Conservation (phyloP, 2,329 filamentous ascomycete species). For the Pyrenophora graminea region DNA sequence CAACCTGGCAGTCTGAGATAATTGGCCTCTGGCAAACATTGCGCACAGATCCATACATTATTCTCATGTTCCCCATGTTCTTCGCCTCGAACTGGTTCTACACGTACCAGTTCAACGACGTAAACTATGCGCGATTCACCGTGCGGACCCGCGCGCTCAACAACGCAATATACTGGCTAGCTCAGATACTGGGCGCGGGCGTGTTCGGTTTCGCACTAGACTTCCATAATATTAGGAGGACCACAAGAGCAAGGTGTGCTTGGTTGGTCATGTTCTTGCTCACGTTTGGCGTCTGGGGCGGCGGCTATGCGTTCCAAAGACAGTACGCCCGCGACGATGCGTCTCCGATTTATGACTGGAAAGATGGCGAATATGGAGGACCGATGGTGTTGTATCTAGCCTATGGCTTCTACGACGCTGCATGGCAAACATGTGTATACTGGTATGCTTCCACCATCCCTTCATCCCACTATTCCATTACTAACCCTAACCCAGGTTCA, state of each 20-base stretch:
- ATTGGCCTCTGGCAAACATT: constrained; percentile 74
- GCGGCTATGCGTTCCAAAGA: constrained; percentile 74
- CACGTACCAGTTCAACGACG: constrained; percentile 73
- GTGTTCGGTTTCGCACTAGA: constrained; percentile 73
- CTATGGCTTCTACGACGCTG: constrained; percentile 83
- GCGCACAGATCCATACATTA: constrained; percentile 67
- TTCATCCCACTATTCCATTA: neutral
- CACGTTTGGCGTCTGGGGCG: constrained; percentile 78
- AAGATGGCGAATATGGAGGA: constrained; percentile 66
- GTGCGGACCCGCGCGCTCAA: constrained; percentile 73
- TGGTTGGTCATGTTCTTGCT: constrained; percentile 65
- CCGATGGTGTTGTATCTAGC: constrained; percentile 87
- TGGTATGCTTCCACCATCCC: constrained; percentile 61
- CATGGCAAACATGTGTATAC: constrained; percentile 86
- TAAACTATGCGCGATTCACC: constrained; percentile 71
- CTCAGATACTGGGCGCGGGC: constrained; percentile 74
- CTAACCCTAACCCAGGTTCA: constrained; percentile 62
- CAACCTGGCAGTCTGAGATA: constrained; percentile 78
- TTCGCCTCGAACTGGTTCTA: constrained; percentile 77
- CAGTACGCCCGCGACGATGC: constrained; percentile 51
- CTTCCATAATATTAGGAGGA: constrained; percentile 57
- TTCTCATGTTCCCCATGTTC: constrained; percentile 78
- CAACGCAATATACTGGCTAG: constrained; percentile 72
- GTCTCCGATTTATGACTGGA: constrained; percentile 62
- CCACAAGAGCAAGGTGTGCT: constrained; percentile 65